Evolutionary conservation across 495 filamentous ascomycete species (phyloP), one percentile per base, ranked within the genome.

Genomic region (Aspergillus ostianus): DNA sequence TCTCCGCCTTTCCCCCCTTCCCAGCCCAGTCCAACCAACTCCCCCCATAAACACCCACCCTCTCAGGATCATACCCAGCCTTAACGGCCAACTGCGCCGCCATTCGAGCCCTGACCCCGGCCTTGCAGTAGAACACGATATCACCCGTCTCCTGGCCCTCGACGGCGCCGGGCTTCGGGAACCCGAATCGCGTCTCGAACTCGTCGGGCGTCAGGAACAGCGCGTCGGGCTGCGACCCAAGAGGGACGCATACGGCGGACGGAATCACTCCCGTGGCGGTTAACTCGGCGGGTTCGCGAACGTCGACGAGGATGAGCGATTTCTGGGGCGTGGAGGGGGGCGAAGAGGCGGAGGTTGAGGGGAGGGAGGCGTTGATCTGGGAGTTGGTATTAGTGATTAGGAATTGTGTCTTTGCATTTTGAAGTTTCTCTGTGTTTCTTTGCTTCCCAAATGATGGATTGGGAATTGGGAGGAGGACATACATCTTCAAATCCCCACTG

Each of bases 91-190:
- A 70, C 67, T 85, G 81, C 23, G 93, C 92, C n/a, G 93, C 93
- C 4, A 89, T 84, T 20, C 79, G 71, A 65, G 88, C 89, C 72
- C 94, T 81, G 58, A 97, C 91, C 3, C 94, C 94, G 0, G 91
- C 85, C 76, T 90, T 93, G 73, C 94, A 98, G 70, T 96, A 98
- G 66, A 97, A 94, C 2, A 97, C 85, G 12, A 97, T 74, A 29
- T 73, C 59, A 51, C 55, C 52, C 7, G 36, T 12, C 36, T 41
- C 53, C 47, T 27, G 32, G 0, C 56, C 61, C 13, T 58, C 57
- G 36, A 61, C 68, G 4, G 55, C 63, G 5, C 56, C 66, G 3
- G 78, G 78, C 70, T 81, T 81, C 4, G 76, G 67, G 50, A 72
- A 81, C 10, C 77, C 78, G 51, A 81, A 80, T 7, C 78, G 68